Percentiles rank a stretch among this genome's conserved stretches.
Conservation (phyloP, 345 rosid species). For the Cochlearia excelsa region DNA sequence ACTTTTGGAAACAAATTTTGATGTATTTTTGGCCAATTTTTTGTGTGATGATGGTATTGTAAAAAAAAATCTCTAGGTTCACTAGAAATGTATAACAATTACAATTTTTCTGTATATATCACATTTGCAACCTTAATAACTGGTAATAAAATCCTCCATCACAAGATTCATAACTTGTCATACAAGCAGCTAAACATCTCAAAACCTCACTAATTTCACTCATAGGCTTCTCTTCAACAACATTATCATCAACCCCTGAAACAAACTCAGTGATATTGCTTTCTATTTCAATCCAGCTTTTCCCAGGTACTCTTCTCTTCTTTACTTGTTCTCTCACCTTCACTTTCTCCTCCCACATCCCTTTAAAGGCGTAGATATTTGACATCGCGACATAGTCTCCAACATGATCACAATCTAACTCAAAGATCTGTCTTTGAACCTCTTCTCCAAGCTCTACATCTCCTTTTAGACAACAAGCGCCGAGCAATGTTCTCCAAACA, state of each 20-base stretch:
- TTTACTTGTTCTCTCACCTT: slow-evolving; percentile 32
- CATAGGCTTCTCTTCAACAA: slow-evolving; percentile 6
- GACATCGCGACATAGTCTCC: slow-evolving; percentile 41
- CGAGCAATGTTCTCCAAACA: slow-evolving; percentile 39
- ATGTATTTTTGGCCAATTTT: no score
- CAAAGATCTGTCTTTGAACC: slow-evolving; percentile 30
- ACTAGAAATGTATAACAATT: no score
- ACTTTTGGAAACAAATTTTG: no score
- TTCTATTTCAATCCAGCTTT: slow-evolving; percentile 41
- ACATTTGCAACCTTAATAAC: no score
- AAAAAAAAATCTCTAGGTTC: no score
- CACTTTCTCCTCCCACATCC: slow-evolving; percentile 40
- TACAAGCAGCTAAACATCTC: slow-evolving; percentile 22
- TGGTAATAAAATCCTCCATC: not conserved
- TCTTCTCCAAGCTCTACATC: slow-evolving; percentile 36
- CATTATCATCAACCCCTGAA: slow-evolving; percentile 30
- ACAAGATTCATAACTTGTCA: slow-evolving; percentile 18
- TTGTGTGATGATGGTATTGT: no score
- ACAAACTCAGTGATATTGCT: slow-evolving; percentile 38
- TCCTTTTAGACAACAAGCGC: slow-evolving; percentile 35
- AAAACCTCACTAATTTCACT: slow-evolving; percentile 29
- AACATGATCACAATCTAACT: slow-evolving; percentile 31
- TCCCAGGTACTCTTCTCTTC: slow-evolving; percentile 45
- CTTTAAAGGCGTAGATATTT: slow-evolving; percentile 43
- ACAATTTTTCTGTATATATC: no score